Evolutionary conservation across 176 grass and related monocot species (phyloP).

Genomic region (Aegilops bicornis): DNA sequence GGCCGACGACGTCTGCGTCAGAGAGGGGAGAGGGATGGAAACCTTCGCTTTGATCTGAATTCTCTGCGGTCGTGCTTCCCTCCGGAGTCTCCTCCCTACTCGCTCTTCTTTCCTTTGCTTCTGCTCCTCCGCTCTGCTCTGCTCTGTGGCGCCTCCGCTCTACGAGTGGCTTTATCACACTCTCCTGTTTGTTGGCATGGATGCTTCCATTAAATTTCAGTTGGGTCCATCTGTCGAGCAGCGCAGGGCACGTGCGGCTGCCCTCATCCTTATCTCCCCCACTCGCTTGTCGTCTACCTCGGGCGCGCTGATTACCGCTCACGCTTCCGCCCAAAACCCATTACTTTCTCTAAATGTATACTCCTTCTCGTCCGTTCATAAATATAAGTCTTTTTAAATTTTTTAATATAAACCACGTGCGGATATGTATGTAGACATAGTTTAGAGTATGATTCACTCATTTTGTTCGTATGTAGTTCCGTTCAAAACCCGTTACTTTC

Average conservation of each 20-base stretch:
- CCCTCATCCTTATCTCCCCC: slow-evolving; percentile 41
- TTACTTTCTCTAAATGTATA: background rate
- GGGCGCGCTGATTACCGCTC: background rate
- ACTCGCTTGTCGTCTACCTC: background rate
- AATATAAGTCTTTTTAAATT: too few species aligned
- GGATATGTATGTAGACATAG: too few species aligned
- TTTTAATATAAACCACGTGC: too few species aligned
- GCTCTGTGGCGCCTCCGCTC: background rate
- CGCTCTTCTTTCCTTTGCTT: background rate
- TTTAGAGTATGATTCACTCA: too few species aligned
- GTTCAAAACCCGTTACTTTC: too few species aligned
- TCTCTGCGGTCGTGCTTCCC: slow-evolving; percentile 14
- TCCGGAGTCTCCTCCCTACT: background rate
- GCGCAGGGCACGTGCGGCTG: slow-evolving; percentile 47
- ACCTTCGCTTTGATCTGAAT: slow-evolving; percentile 39
- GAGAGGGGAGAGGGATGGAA: background rate
- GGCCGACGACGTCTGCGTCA: slow-evolving; percentile 23
- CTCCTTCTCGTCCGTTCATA: too few species aligned
- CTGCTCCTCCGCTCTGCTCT: slow-evolving; percentile 2
- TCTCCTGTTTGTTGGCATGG: slow-evolving; percentile 12
- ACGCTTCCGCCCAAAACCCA: background rate
- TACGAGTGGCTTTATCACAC: slow-evolving; percentile 41
- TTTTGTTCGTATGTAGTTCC: too few species aligned
- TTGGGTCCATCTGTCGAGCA: slow-evolving; percentile 46
- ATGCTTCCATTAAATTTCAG: slow-evolving; percentile 30